Evolutionary conservation across 208 protist species (phyloP), one percentile per base, ranked within the genome.

Genomic region (Leishmania arabica): DNA sequence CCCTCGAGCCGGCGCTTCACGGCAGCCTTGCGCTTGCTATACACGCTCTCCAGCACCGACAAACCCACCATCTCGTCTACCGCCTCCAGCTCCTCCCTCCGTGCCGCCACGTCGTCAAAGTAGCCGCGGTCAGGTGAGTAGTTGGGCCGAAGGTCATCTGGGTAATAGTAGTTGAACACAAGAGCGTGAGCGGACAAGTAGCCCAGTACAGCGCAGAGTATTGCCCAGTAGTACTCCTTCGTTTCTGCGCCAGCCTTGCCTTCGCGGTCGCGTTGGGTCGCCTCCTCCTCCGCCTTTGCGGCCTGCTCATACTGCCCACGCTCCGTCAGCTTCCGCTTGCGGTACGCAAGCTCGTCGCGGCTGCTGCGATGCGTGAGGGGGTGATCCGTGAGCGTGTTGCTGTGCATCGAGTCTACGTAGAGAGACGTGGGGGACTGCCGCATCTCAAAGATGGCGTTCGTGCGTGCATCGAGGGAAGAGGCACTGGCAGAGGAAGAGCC

Each of bases 331-430:
- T 94, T 95, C 34, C 94, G 92, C 77, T 94, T 92, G 34, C 92
- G 91, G 78, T 97, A 97, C 47, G 91, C 83, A 21, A 96, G 87
- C 82, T 97, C 94, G 76, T 95, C 89, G 68, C 91, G 88, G 75
- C 85, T 93, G 53, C 92, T 92, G 60, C 92, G 89, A 88, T 97
- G 92, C 11, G 94, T 97, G 42, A 96, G 84, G 54, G 94, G 92
- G 84, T 97, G 89, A 58, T 97, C 92, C 0, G 86, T 93, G 37
- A 97, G 86, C 8, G 92, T 95, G 88, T 95, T 97, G 89, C 92
- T 96, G 86, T 97, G 92, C 94, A 97, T 97, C 27, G 73, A 77
- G n/a, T 91, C 87, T 53, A 93, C 90, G 75, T 95, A 94, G 56
- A 97, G 86, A 47, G 90, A 95, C 21, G 86, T 93, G 40, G 94